These are phyloP conservation scores for Mortierella sp. DNA, from an alignment of 371 early-diverging fungal genomes.

Conservation along the genomic window DNA sequence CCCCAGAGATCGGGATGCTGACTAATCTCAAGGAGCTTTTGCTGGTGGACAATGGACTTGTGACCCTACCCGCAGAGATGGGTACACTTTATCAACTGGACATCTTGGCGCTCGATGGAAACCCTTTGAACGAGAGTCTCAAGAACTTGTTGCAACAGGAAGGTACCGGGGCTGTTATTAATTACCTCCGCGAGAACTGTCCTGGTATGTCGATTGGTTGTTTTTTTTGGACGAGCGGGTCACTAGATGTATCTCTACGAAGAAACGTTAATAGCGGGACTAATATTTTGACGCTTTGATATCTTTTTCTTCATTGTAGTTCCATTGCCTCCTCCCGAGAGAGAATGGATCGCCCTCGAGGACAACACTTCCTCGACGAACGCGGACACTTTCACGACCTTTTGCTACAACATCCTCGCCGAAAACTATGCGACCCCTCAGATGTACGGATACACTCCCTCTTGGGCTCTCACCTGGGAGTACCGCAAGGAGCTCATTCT, in stretches of 20 bases:
- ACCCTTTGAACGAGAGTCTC: slow-evolving; percentile 94
- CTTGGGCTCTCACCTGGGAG: slow-evolving; percentile 97
- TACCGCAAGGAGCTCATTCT: slow-evolving; percentile 94
- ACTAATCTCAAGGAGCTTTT: slow-evolving; percentile 88
- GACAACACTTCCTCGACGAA: slow-evolving; percentile 44
- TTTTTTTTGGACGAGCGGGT: neutral
- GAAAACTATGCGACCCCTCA: slow-evolving; percentile 93
- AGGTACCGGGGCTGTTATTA: slow-evolving; percentile 89
- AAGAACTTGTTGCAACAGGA: slow-evolving; percentile 87
- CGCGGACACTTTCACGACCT: slow-evolving; percentile 85
- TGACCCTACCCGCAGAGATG: slow-evolving; percentile 92
- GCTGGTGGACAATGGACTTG: slow-evolving; percentile 94
- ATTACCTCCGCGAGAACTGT: slow-evolving; percentile 93
- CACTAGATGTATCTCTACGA: neutral
- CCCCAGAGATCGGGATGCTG: slow-evolving; percentile 94
- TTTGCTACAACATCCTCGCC: slow-evolving; percentile 97
- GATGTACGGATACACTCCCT: slow-evolving; percentile 96
- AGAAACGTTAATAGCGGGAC: neutral
- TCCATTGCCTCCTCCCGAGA: slow-evolving; percentile 88
- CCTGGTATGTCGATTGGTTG: slow-evolving; percentile 70
- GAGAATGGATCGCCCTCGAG: slow-evolving; percentile 92
- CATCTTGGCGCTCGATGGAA: slow-evolving; percentile 96
- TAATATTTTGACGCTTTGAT: neutral
- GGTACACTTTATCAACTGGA: slow-evolving; percentile 96
- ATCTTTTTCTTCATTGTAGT: slow-evolving; percentile 60